Base-by-base conservation (phyloP, 768 basidiomycete species). In the Rubroboletus satanas region DNA sequence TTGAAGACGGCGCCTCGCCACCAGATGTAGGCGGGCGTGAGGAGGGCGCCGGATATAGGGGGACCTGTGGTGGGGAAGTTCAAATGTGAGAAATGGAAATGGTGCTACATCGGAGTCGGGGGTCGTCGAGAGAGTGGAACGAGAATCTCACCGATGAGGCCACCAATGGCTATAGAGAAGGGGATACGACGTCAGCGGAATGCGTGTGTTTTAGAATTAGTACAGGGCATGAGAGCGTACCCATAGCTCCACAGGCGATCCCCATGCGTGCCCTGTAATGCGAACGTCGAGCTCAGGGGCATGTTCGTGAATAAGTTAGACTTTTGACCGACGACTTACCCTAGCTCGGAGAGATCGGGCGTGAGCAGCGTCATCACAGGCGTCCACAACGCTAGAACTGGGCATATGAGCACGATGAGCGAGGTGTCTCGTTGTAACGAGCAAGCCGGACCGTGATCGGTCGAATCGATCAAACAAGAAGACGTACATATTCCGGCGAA, bases 1-100 rank as follows among this genome's bases (percentile, higher is more conserved):
- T 78, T 73, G 60, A 83, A 86, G 8, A 83, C 51, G 11, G 77
- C 77, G 1, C 81, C 80, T 33, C 79, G 73, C 80, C 81, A 83
- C 84, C 84, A 86, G 6, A 78, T 61, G 54, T 78, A 83, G 0
- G 73, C 65, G 8, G 72, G 57, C 0, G 81, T 77, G 7, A 86
- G 75, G 28, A 85, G 67, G 5, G 81, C 78, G 0, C 84, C 84
- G 33, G 77, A 77, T 52, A 85, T 78, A 1, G 84, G 84, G 0
- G 81, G 79, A 10, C 83, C 82, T 62, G 23, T 1, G 3, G 4
- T 5, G 36, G 44, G n/a, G n/a, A n/a, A 1, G 14, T 26, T 15
- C 39, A 21, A 41, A 37, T 7, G 21, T 29, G 31, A 23, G 45
- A 23, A n/a, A n/a, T 38, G 23, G 7, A 14, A 11, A 9, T 3